A percentile compares a stretch with the other conserved stretches of the same genome.
These are phyloP conservation scores for Arthroderma uncinatum DNA, from an alignment of 2,329 filamentous ascomycete species.

Conservation along the genomic window DNA sequence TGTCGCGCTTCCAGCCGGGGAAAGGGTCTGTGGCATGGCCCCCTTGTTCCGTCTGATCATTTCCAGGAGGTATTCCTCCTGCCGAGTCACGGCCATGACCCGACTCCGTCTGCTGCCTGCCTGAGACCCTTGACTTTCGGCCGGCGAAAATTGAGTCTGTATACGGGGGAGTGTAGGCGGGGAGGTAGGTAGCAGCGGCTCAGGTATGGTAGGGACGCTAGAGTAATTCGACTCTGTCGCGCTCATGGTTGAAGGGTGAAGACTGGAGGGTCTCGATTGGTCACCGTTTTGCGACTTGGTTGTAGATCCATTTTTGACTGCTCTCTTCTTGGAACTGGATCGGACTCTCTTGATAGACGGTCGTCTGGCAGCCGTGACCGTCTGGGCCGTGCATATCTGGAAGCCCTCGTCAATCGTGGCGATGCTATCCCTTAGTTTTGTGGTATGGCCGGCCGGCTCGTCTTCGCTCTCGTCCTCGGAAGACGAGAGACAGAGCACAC, in stretches of 20 bases:
- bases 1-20: conserved; percentile 16
- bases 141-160: conserved; percentile 1
- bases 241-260: conserved; percentile 20
- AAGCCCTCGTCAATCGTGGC: conserved; percentile 30
- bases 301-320: conserved; percentile 14
- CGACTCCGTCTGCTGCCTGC: conserved; percentile 32
- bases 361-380: conserved; percentile 25
- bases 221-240: conserved; percentile 21
- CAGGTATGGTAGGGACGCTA: conserved; percentile 25
- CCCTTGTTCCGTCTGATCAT: conserved; percentile 41
- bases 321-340: conserved; percentile 20
- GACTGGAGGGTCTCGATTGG: conserved; percentile 22
- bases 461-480: conserved; percentile 27
- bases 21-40: conserved; percentile 35
- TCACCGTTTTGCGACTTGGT: conserved; percentile 16
- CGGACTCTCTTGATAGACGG: conserved; percentile 22
- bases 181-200: conserved; percentile 22
- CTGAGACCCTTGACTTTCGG: conserved; percentile 3
- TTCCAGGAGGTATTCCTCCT: conserved; percentile 43
- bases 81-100: conserved; percentile 43
- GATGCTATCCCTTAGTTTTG: conserved; percentile 29
- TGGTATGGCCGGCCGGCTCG: conserved; percentile 12
- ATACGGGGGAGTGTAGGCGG: background rate
- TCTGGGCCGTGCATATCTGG: conserved; percentile 35
- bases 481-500: conserved; percentile 40